Base-by-base conservation (phyloP, 2,329 filamentous ascomycete genomes). In the Penicillium rolfsii region DNA sequence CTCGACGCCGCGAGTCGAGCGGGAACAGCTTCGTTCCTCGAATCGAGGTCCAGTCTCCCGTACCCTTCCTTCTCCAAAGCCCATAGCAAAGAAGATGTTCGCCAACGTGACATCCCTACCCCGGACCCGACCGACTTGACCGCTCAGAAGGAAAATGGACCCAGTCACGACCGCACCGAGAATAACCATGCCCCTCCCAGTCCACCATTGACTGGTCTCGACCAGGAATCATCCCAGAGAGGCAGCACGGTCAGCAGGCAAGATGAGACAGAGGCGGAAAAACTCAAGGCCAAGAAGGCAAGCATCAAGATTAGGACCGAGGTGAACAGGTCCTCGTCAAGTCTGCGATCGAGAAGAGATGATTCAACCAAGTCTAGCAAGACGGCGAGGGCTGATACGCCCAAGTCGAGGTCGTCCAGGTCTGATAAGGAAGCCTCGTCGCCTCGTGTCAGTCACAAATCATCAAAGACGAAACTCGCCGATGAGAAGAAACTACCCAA, bases 1-100 rank as follows among this genome's bases (percentile, higher is more conserved):
- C 73, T 81, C 58, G 77, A 81, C 59, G 71, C 73, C 41, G 68
- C 64, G 45, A 73, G 66, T 64, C 70, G 68, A 52, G 68, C 73
- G 43, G 73, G 66, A 49, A 70, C 74, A 52, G 74, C 74, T 60
- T 78, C 75, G 22, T 77, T 79, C 64, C 70, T 78, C 58, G 79
- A 79, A 53, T 80, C 79, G 52, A 80, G 78, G 64, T 71, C 77
- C 30, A 84, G 83, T 63, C 73, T 90, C 45, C 89, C 91, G 6
- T 96, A 97, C 73, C 91, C 93, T 1, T 84, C 84, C 11, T 92
- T 96, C 77, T 95, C 91, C 78, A 97, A 96, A 78, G 90, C 90
- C 12, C 91, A 96, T 76, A 96, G 92, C 82, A 95, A 93, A 76
- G 94, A 97, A 79, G 86, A 87, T 48, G 86, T 97, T 57, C 83